Evolutionary conservation across 2,329 filamentous ascomycete genomes (phyloP).

Genomic region (Botrytis medusae): DNA sequence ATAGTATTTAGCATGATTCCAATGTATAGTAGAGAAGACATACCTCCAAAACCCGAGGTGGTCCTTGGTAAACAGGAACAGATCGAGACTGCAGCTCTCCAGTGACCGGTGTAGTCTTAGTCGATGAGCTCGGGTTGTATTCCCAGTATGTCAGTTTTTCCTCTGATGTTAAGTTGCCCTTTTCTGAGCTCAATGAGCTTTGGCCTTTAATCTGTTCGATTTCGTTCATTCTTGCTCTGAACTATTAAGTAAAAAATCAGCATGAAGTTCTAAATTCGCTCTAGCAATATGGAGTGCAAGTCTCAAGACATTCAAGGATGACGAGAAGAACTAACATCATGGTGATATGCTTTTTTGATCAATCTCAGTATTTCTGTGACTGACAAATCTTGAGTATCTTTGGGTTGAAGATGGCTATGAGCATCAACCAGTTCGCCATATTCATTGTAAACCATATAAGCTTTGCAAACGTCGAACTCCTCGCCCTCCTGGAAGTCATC

Average conservation of each 20-base stretch:
- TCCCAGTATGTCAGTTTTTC: slow-evolving; percentile 32
- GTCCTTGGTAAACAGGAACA: slow-evolving; percentile 26
- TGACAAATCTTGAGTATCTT: slow-evolving; percentile 28
- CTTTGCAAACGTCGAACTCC: slow-evolving; percentile 20
- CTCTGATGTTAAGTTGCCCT: not conserved
- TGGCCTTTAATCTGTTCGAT: slow-evolving; percentile 20
- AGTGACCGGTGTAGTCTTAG: not conserved
- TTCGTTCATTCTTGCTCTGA: slow-evolving; percentile 30
- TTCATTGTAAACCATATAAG: slow-evolving; percentile 37
- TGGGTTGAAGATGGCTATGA: slow-evolving; percentile 20
- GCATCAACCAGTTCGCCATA: slow-evolving; percentile 36
- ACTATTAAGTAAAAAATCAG: slow-evolving; percentile 25
- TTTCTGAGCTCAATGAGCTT: slow-evolving; percentile 5
- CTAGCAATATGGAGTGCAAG: not conserved
- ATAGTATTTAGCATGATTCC: not conserved
- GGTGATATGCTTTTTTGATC: slow-evolving; percentile 35
- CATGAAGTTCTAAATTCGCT: not conserved
- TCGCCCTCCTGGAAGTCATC: not conserved
- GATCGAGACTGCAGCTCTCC: slow-evolving; percentile 14
- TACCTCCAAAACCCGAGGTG: slow-evolving; percentile 35
- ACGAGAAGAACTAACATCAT: slow-evolving; percentile 31
- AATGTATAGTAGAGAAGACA: not conserved
- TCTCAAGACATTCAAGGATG: no score
- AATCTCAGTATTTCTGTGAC: slow-evolving; percentile 32
- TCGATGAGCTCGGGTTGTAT: slow-evolving; percentile 25